Conservation (phyloP, 2,329 filamentous ascomycete genomes). For the Domatiomyces catenatus region DNA sequence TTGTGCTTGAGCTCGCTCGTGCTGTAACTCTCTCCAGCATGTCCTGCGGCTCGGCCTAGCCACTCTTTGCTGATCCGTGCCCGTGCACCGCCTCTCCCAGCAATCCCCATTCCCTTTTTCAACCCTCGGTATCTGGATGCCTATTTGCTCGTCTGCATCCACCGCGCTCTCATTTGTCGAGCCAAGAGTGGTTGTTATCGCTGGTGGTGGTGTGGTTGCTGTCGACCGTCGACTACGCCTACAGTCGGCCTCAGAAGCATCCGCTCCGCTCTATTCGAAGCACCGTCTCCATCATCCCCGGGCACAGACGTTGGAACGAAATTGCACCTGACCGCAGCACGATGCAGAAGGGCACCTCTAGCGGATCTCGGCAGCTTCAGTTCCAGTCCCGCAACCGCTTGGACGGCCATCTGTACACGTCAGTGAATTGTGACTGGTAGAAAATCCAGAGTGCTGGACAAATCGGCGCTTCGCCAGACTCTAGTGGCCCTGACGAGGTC, state of each 20-base stretch:
- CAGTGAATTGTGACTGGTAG: slow-evolving; percentile 10
- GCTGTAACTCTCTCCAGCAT: neutral
- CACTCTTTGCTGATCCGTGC: neutral
- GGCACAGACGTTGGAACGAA: neutral
- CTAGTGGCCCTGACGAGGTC: neutral
- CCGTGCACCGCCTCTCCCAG: neutral
- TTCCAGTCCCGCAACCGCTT: slow-evolving; percentile 14
- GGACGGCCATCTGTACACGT: slow-evolving; percentile 13
- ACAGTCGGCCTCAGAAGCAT: neutral
- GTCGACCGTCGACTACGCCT: neutral
- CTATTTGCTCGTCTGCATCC: neutral
- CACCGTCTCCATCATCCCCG: too few species aligned
- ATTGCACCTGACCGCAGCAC: slow-evolving; percentile 11
- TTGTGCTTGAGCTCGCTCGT: neutral
- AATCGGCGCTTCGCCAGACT: slow-evolving; percentile 11
- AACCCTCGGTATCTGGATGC: neutral
- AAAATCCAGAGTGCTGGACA: slow-evolving; percentile 15
- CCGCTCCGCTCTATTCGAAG: neutral
- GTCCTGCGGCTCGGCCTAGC: neutral
- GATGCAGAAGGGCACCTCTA: slow-evolving; percentile 14
- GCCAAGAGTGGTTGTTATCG: neutral
- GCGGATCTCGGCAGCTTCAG: slow-evolving; percentile 13
- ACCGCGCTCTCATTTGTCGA: neutral
- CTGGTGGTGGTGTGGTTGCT: neutral
- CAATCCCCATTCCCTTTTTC: neutral